Percentiles rank a stretch among this genome's conserved stretches.
Evolutionary conservation across 257 asterid species (phyloP).

Genomic region (Lycium barbarum): DNA sequence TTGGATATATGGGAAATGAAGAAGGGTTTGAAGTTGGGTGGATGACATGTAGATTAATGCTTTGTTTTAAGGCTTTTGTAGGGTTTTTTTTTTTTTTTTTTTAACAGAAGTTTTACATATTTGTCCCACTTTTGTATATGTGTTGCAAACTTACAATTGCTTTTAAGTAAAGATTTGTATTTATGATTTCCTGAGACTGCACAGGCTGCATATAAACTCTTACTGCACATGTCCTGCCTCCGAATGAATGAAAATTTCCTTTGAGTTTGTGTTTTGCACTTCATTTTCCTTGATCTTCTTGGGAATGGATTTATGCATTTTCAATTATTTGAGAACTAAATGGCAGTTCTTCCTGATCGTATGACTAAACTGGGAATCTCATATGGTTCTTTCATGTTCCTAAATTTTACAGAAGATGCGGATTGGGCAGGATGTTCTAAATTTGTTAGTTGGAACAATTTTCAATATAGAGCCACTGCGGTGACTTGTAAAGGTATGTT

Average conservation of each 20-base stretch:
- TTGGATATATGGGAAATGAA: constrained; percentile 17
- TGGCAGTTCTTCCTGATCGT: not conserved
- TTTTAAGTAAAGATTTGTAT: constrained; percentile 13
- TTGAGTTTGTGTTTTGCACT: not conserved
- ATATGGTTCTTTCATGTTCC: not conserved
- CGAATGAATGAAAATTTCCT: not conserved
- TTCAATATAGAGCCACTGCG: no score
- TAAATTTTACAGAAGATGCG: no score
- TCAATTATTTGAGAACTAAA: not conserved
- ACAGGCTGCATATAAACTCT: not conserved
- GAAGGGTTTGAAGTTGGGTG: not conserved
- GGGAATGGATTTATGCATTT: not conserved
- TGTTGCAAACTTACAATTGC: constrained; percentile 19
- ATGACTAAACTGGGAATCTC: not conserved
- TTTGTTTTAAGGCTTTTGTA: constrained; percentile 17
- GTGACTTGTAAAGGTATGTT: no score
- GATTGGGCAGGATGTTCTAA: no score
- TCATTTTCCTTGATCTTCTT: not conserved
- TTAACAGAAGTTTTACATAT: constrained; percentile 21
- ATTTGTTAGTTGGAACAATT: no score
- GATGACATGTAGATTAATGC: constrained; percentile 22
- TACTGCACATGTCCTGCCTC: constrained; percentile 17
- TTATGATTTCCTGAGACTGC: not conserved
- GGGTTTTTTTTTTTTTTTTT: not conserved
- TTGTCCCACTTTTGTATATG: constrained; percentile 19